Evolutionary conservation across 805 yeast genomes (phyloP).

Genomic region (Saccharomycopsis sp.): DNA sequence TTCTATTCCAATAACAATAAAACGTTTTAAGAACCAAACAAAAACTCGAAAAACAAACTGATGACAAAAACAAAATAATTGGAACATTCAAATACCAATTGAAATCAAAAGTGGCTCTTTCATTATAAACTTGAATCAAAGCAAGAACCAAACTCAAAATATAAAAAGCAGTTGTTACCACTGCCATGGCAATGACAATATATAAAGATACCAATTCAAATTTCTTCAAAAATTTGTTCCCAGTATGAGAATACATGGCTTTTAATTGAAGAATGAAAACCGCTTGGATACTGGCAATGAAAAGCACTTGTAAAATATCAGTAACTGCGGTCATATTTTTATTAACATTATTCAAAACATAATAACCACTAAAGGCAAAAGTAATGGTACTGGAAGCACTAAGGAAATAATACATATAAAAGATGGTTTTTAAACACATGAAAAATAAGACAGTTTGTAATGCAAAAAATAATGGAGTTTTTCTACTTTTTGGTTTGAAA

Average conservation of each 20-base stretch:
- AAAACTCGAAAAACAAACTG: slow-evolving; percentile 52
- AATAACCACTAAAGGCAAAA: slow-evolving; percentile 33
- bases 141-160: slow-evolving; percentile 40
- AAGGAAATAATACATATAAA: slow-evolving; percentile 44
- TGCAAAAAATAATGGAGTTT: slow-evolving; percentile 54
- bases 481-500: slow-evolving; percentile 40
- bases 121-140: slow-evolving; percentile 27
- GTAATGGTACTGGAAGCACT: slow-evolving; percentile 43
- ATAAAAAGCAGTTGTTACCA: slow-evolving; percentile 50
- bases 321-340: slow-evolving; percentile 48
- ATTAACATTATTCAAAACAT: slow-evolving; percentile 27
- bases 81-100: slow-evolving; percentile 42
- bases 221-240: slow-evolving; percentile 30
- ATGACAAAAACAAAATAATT: slow-evolving; percentile 53
- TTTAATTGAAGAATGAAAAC: slow-evolving; percentile 65
- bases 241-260: slow-evolving; percentile 49
- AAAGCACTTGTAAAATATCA: slow-evolving; percentile 46
- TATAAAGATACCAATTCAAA: neutral
- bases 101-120: slow-evolving; percentile 20
- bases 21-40: slow-evolving; percentile 55
- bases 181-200: slow-evolving; percentile 29
- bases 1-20: slow-evolving; percentile 61
- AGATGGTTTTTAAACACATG: slow-evolving; percentile 47
- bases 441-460: slow-evolving; percentile 52
- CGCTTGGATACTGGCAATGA: slow-evolving; percentile 49